These are phyloP conservation scores for Bacidia gigantensis DNA, from an alignment of 495 filamentous ascomycete genomes.

Conservation along the genomic window DNA sequence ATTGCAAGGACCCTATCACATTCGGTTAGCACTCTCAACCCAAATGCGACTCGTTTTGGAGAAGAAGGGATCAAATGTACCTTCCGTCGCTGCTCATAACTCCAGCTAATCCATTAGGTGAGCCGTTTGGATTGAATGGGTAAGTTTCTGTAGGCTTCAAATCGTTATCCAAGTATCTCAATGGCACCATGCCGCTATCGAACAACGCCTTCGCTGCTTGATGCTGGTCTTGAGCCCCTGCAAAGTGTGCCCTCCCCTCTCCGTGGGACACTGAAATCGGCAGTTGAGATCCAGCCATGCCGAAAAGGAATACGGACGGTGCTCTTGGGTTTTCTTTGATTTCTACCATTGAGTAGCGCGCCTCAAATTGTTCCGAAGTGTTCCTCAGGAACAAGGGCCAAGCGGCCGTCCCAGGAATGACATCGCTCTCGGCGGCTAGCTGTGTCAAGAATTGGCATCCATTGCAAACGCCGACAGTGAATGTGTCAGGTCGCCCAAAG, in stretches of 20 bases:
- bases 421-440: slow-evolving; percentile 40
- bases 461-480: slow-evolving; percentile 91
- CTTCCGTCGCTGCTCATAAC: slow-evolving; percentile 69
- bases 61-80: background rate
- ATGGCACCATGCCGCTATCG: slow-evolving; percentile 47
- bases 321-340: slow-evolving; percentile 43
- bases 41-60: too few species aligned
- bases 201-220: slow-evolving; percentile 35
- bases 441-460: slow-evolving; percentile 90
- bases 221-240: slow-evolving; percentile 20
- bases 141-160: slow-evolving; percentile 63
- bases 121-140: slow-evolving; percentile 89
- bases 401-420: slow-evolving; percentile 72
- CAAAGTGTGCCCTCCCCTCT: slow-evolving; percentile 76
- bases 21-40: too few species aligned
- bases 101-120: slow-evolving; percentile 72
- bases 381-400: slow-evolving; percentile 89
- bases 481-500: slow-evolving; percentile 82
- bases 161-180: slow-evolving; percentile 76
- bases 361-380: slow-evolving; percentile 83
- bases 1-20: slow-evolving; percentile 80
- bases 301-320: slow-evolving; percentile 81
- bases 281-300: slow-evolving; percentile 71
- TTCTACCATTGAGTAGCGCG: slow-evolving; percentile 75
- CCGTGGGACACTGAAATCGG: slow-evolving; percentile 87